Evolutionary conservation across 805 yeast species (phyloP).

Genomic region (Candida manassasensis): DNA sequence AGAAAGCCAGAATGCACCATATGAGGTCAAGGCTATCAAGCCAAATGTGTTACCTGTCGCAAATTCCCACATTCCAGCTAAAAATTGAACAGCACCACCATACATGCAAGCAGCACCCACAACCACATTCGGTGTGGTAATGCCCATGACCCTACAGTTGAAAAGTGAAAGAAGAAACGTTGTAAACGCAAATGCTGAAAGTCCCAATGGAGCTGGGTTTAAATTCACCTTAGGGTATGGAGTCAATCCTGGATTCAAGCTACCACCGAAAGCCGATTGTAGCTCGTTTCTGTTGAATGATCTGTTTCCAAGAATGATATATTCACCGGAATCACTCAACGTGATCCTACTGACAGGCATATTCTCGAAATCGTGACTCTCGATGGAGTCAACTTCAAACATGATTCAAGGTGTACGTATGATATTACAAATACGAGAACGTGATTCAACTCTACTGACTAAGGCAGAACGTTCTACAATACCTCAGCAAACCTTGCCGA

Average conservation of each 20-base stretch:
- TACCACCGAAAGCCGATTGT: conserved; percentile 36
- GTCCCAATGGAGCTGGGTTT: conserved; percentile 64
- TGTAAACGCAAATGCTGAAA: conserved; percentile 57
- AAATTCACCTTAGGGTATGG: conserved; percentile 49
- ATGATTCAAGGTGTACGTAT: background rate
- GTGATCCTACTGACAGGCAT: background rate
- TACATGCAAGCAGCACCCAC: conserved; percentile 57
- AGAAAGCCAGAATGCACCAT: conserved; percentile 69
- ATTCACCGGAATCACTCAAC: conserved; percentile 26
- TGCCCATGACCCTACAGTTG: conserved; percentile 53
- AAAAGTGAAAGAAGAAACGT: conserved; percentile 55
- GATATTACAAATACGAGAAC: conserved; percentile 1
- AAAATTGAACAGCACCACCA: conserved; percentile 57
- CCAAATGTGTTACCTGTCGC: conserved; percentile 64
- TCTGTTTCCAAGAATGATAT: conserved; percentile 24
- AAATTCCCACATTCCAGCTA: conserved; percentile 66
- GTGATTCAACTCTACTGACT: too few species aligned
- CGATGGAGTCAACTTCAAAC: background rate
- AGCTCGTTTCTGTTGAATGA: conserved; percentile 30
- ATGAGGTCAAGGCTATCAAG: conserved; percentile 57
- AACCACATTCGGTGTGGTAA: conserved; percentile 47
- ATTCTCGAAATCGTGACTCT: background rate
- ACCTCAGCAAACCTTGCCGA: too few species aligned
- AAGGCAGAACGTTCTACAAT: too few species aligned
- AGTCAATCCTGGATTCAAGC: conserved; percentile 27